Evolutionary conservation across 1,139 yeast genomes (phyloP).

Genomic region (Candida labiduridarum): DNA sequence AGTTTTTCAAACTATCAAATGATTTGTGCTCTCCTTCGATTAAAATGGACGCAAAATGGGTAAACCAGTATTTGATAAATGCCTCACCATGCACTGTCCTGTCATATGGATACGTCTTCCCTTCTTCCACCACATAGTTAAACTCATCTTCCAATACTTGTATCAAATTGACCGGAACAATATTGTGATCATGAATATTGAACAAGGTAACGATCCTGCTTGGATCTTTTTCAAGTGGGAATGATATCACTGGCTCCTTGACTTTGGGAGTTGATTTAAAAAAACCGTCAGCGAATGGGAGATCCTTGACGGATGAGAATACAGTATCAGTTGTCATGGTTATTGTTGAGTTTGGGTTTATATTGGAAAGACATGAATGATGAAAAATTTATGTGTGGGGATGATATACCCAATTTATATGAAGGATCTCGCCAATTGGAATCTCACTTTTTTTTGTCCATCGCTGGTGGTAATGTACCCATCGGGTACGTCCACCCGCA

Average conservation of each 20-base stretch:
- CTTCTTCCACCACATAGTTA: constrained; percentile 51
- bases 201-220: constrained; percentile 35
- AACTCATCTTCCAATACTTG: constrained; percentile 39
- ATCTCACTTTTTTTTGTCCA: not conserved
- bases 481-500: not conserved
- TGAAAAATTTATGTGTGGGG: not conserved
- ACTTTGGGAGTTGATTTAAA: constrained; percentile 26
- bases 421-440: not conserved
- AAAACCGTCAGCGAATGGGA: constrained; percentile 40
- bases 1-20: constrained; percentile 15
- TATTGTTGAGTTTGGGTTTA: not conserved
- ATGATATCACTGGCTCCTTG: constrained; percentile 24
- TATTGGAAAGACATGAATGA: not conserved
- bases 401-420: not conserved
- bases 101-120: constrained; percentile 51
- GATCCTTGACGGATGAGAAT: constrained; percentile 18
- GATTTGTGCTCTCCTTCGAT: constrained; percentile 37
- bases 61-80: constrained; percentile 47
- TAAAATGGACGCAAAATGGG: constrained; percentile 47
- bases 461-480: not conserved
- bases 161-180: constrained; percentile 39
- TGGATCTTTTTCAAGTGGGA: constrained; percentile 32
- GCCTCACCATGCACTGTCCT: constrained; percentile 27
- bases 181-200: constrained; percentile 29
- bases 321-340: constrained; percentile 8